phyloP scores from a whole-genome alignment of 2,329 filamentous ascomycete genomes.

The Calonectria pseudoturangicola region DNA sequence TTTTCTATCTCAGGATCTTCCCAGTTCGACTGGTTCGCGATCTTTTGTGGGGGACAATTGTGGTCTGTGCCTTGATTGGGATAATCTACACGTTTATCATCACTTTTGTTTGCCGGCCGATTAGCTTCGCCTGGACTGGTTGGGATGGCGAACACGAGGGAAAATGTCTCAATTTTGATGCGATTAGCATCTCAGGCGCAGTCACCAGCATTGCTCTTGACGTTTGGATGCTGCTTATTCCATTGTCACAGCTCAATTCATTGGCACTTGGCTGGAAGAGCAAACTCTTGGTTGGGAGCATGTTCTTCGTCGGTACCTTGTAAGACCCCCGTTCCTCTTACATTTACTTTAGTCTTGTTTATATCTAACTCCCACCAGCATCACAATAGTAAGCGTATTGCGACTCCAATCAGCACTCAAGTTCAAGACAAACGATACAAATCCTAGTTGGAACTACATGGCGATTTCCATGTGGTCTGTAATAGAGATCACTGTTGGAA shows the following conservation, averaged over 20 bases:
- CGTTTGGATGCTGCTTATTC: not conserved
- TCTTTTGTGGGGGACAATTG: not conserved
- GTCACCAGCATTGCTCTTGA: not conserved
- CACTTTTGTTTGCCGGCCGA: not conserved
- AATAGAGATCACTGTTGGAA: not conserved
- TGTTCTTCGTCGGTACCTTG: not conserved
- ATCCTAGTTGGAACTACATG: not conserved
- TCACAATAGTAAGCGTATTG: not conserved
- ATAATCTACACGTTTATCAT: not conserved
- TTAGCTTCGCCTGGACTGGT: not conserved
- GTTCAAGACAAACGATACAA: not conserved
- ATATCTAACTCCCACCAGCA: not conserved
- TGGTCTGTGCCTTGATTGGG: not conserved
- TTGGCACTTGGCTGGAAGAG: not conserved
- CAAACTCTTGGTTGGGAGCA: slow-evolving; percentile 2
- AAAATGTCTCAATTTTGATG: not conserved
- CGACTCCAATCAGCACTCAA: not conserved
- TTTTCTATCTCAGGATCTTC: not conserved
- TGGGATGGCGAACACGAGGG: not conserved
- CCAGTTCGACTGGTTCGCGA: not conserved
- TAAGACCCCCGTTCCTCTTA: not conserved
- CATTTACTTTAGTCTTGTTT: not conserved
- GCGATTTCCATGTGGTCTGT: not conserved
- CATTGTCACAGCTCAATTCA: not conserved
- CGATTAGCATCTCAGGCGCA: not conserved